A percentile compares a stretch with the other conserved stretches of the same genome.
phyloP scores from a whole-genome alignment of 768 basidiomycete genomes.

The Boletus patriciae region DNA sequence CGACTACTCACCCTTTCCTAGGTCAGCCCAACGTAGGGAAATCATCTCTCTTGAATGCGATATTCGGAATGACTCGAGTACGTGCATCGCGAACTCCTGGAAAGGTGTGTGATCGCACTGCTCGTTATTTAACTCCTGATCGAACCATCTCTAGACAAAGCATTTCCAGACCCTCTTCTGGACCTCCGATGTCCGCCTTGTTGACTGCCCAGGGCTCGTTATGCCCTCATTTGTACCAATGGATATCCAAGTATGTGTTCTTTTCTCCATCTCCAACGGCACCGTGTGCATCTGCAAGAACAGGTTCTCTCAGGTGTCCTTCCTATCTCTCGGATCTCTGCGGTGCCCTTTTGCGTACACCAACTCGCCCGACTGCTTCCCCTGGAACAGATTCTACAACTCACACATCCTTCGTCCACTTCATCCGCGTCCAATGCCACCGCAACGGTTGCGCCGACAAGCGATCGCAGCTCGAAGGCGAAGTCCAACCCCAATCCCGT shows the following conservation, averaged over 20 bases:
- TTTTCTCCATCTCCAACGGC: background rate
- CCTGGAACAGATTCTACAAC: slow-evolving; percentile 65
- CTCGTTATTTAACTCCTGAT: background rate
- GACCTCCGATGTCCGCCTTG: slow-evolving; percentile 82
- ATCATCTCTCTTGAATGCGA: slow-evolving; percentile 86
- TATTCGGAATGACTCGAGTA: slow-evolving; percentile 79
- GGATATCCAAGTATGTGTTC: slow-evolving; percentile 67
- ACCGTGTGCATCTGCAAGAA: background rate
- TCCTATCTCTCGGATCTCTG: slow-evolving; percentile 80
- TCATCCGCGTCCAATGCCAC: slow-evolving; percentile 1
- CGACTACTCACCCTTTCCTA: slow-evolving; percentile 20
- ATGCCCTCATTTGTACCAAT: slow-evolving; percentile 82
- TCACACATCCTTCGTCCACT: slow-evolving; percentile 50
- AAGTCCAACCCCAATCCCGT: background rate
- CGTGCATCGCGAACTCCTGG: slow-evolving; percentile 84
- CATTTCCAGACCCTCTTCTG: slow-evolving; percentile 94
- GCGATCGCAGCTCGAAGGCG: background rate
- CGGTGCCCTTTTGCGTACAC: slow-evolving; percentile 81
- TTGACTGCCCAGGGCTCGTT: slow-evolving; percentile 94
- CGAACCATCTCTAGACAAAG: slow-evolving; percentile 61
- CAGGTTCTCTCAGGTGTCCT: slow-evolving; percentile 71
- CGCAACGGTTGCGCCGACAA: background rate
- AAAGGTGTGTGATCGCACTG: slow-evolving; percentile 49
- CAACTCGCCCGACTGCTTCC: slow-evolving; percentile 68
- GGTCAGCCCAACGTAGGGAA: slow-evolving; percentile 98